Evolutionary conservation across 2,329 filamentous ascomycete species (phyloP).

Genomic region (Penicillium brasilianum): DNA sequence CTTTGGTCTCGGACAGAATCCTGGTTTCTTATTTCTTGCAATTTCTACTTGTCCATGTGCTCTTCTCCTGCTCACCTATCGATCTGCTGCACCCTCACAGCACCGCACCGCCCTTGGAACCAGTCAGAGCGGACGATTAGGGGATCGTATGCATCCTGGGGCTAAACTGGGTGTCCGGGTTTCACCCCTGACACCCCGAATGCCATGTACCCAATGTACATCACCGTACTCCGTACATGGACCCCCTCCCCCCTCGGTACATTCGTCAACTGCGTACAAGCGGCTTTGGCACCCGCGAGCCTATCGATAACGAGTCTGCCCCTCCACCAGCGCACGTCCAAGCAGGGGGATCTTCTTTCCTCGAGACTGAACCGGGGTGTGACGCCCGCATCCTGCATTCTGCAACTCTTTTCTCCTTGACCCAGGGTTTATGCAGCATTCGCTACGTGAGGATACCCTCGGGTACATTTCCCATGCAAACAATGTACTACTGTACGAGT

Average conservation of each 20-base stretch:
- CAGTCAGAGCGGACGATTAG: background rate
- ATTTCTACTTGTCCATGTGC: background rate
- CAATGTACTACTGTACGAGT: too few species aligned
- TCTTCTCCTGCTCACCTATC: background rate
- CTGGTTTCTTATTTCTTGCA: background rate
- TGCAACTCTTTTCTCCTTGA: slow-evolving; percentile 4
- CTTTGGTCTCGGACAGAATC: background rate
- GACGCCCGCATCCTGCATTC: slow-evolving; percentile 2
- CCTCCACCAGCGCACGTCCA: slow-evolving; percentile 32
- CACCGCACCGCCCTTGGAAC: background rate
- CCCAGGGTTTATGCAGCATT: background rate
- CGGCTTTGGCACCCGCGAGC: too few species aligned
- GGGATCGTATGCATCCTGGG: background rate
- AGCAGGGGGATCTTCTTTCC: slow-evolving; percentile 9
- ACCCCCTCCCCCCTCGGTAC: too few species aligned
- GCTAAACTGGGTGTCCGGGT: too few species aligned
- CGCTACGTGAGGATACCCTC: background rate
- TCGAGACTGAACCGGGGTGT: background rate
- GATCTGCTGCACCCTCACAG: slow-evolving; percentile 2
- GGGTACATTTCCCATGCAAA: background rate
- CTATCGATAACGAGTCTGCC: slow-evolving; percentile 40
- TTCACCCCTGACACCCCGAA: background rate
- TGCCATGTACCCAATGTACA: background rate
- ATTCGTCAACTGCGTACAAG: background rate
- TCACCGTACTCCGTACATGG: background rate